A percentile compares a stretch with the other conserved stretches of the same genome.
Conservation (phyloP, 164 flowering plant species). For the Protea cynaroides region DNA sequence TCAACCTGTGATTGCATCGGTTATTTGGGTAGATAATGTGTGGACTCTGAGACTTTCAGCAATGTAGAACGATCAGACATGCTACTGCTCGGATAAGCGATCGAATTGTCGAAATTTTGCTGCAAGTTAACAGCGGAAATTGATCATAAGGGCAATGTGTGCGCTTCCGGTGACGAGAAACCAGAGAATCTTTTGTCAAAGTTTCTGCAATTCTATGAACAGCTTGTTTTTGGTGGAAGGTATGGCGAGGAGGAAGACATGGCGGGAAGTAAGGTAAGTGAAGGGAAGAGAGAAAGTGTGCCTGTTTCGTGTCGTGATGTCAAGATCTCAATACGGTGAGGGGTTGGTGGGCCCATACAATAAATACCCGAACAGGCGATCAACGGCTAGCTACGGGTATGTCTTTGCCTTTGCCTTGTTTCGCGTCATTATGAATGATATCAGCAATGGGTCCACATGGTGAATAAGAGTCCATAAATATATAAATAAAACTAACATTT, state of each 20-base stretch:
- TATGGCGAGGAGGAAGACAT: conserved; percentile 43
- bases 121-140: background rate
- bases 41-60: background rate
- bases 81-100: background rate
- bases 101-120: background rate
- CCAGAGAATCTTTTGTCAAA: background rate
- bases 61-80: background rate
- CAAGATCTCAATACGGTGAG: too few species aligned
- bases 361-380: too few species aligned
- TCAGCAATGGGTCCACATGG: too few species aligned
- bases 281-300: background rate
- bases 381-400: too few species aligned
- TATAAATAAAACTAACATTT: too few species aligned
- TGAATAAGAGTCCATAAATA: too few species aligned
- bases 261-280: conserved; percentile 24
- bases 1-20: background rate
- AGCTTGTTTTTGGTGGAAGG: conserved; percentile 29
- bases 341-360: too few species aligned
- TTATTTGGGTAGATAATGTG: background rate
- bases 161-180: background rate
- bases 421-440: too few species aligned
- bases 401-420: too few species aligned
- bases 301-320: too few species aligned
- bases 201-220: conserved; percentile 6
- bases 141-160: background rate